Conservation (phyloP, 2,329 filamentous ascomycete species). For the Coniochaeta prunicola region DNA sequence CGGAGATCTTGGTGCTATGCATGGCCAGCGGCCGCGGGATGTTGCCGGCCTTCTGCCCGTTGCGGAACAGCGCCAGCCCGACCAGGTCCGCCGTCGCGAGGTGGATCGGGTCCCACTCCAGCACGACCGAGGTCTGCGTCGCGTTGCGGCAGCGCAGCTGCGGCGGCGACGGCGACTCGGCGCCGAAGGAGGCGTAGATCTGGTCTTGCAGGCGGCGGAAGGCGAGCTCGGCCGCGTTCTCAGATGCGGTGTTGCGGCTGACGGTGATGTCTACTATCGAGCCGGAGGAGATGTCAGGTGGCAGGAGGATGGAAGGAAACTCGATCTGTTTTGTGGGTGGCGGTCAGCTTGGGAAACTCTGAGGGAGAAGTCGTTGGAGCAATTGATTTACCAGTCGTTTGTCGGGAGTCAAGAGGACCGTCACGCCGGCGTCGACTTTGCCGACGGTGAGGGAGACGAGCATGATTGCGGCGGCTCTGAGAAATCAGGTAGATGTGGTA, state of each 20-base stretch:
- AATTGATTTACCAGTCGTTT: constrained; percentile 75
- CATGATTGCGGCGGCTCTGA: constrained; percentile 50
- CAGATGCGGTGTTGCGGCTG: constrained; percentile 73
- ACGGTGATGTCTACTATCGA: constrained; percentile 98
- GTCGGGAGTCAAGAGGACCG: constrained; percentile 91
- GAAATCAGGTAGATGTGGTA: background rate
- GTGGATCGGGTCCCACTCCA: constrained; percentile 95
- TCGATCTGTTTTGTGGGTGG: constrained; percentile 63
- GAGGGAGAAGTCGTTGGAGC: background rate
- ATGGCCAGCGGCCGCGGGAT: constrained; percentile 84
- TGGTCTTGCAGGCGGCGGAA: constrained; percentile 84
- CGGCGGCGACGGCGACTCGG: constrained; percentile 67
- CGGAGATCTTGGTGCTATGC: constrained; percentile 93
- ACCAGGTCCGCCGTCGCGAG: constrained; percentile 88
- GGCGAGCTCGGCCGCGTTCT: constrained; percentile 63
- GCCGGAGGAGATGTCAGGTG: constrained; percentile 88
- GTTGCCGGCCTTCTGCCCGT: constrained; percentile 91
- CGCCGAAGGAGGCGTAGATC: constrained; percentile 82
- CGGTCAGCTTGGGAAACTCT: constrained; percentile 15
- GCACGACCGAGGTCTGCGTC: constrained; percentile 95
- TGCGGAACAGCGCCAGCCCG: constrained; percentile 85
- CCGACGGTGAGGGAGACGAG: constrained; percentile 96
- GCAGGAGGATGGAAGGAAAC: constrained; percentile 94
- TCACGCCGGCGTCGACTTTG: constrained; percentile 98
- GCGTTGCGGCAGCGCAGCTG: constrained; percentile 89